Evolutionary conservation across 2,329 filamentous ascomycete species (phyloP).

Genomic region (Colletotrichum scovillei): DNA sequence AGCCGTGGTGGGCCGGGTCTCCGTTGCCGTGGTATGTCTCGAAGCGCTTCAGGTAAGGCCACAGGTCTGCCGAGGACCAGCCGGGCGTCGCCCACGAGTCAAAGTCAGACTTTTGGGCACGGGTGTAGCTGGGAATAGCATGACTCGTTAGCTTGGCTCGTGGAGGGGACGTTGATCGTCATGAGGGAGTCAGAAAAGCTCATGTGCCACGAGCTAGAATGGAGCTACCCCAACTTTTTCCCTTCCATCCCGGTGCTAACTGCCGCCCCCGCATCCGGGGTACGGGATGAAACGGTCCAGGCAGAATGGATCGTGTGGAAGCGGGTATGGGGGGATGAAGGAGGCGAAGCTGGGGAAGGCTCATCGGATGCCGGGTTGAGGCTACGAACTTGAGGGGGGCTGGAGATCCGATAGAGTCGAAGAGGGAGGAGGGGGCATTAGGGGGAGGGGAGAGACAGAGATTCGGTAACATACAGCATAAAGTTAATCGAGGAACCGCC

Average conservation of each 20-base stretch:
- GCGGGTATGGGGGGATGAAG: neutral
- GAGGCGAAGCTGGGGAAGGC: neutral
- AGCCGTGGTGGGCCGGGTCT: conserved; percentile 51
- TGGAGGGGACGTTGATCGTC: neutral
- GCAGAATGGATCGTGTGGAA: neutral
- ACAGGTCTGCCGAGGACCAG: conserved; percentile 62
- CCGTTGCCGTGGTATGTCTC: conserved; percentile 42
- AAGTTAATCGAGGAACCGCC: conserved; percentile 62
- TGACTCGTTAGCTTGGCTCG: conserved; percentile 9
- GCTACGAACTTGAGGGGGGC: neutral
- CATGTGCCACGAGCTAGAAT: neutral
- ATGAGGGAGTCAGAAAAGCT: neutral
- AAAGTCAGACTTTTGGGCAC: conserved; percentile 58
- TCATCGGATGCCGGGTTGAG: neutral
- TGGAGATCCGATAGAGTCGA: neutral
- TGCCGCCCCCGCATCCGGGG: neutral
- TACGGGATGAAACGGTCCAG: neutral
- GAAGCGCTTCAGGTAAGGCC: conserved; percentile 59
- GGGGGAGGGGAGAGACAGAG: neutral
- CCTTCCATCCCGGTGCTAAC: neutral
- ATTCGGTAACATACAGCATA: conserved; percentile 46
- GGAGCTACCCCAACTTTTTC: neutral
- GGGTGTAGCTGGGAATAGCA: conserved; percentile 50
- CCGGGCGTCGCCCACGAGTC: conserved; percentile 64
- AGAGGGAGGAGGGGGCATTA: neutral